Conservation (phyloP, 495 filamentous ascomycete species). For the Friedmanniomyces simplex region DNA sequence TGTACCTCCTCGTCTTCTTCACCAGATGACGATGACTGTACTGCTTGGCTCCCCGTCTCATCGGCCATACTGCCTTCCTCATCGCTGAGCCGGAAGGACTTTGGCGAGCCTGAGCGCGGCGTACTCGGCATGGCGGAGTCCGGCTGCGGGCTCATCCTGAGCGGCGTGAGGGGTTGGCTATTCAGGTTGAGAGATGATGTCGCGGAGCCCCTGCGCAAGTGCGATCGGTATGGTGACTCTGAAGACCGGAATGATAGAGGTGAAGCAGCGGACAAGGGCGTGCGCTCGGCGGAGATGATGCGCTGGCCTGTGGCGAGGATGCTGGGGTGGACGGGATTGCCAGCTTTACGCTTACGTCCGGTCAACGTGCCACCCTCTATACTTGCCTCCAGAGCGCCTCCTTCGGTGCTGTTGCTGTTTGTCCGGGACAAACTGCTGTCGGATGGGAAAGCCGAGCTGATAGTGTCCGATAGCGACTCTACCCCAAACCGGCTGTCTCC, state of each 20-base stretch:
- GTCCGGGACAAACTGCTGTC: conserved; percentile 12
- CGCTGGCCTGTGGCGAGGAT: conserved; percentile 21
- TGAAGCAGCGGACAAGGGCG: conserved; percentile 21
- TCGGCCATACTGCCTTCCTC: conserved; percentile 42
- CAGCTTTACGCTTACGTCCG: conserved; percentile 19
- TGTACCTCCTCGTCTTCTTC: conserved; percentile 39
- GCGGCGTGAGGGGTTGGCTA: conserved; percentile 48
- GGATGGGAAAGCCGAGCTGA: conserved; percentile 34
- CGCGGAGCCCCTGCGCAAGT: conserved; percentile 18
- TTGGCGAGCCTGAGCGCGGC: conserved; percentile 36
- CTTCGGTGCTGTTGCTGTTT: conserved; percentile 20
- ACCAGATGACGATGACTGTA: conserved; percentile 32
- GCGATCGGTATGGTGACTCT: conserved; percentile 24
- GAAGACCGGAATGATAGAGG: conserved; percentile 10
- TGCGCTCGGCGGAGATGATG: conserved; percentile 17
- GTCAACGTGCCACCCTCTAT: background rate
- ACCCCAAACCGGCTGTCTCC: conserved; percentile 49
- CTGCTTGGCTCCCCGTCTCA: conserved; percentile 41
- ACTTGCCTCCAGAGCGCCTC: background rate
- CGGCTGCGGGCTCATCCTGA: conserved; percentile 40
- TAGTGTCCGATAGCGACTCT: conserved; percentile 50
- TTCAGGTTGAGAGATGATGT: conserved; percentile 26
- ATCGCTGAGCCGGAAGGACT: conserved; percentile 42
- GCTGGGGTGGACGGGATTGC: conserved; percentile 19
- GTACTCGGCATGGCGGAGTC: conserved; percentile 33